These are phyloP conservation scores for Rubia tinctorum DNA, from an alignment of 305 asterid species.

Conservation along the genomic window DNA sequence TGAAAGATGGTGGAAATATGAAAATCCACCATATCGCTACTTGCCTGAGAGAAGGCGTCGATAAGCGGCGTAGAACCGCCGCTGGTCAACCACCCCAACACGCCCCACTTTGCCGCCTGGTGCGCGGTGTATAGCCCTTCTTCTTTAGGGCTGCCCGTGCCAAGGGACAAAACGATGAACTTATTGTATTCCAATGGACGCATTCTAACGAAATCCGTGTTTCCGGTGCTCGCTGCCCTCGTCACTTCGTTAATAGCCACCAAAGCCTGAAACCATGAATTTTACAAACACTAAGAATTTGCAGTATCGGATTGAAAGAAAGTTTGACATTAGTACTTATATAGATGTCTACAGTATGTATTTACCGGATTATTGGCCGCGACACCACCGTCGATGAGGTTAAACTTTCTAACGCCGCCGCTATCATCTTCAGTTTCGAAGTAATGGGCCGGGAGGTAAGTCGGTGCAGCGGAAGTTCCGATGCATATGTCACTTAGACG, in stretches of 20 bases:
- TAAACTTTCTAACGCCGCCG: constrained; percentile 30
- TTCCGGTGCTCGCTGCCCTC: constrained; percentile 35
- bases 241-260: constrained; percentile 43
- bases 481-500: constrained; percentile 58
- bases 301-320: too few species aligned
- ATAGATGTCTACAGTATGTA: too few species aligned
- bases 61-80: constrained; percentile 49
- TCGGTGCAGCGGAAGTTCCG: constrained; percentile 74
- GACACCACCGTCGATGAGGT: constrained; percentile 66
- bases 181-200: constrained; percentile 36
- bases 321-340: too few species aligned
- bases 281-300: too few species aligned
- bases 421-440: constrained; percentile 28
- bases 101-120: constrained; percentile 49
- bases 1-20: constrained; percentile 35
- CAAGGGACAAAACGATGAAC: constrained; percentile 46
- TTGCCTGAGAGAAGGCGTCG: constrained; percentile 42
- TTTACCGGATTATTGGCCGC: constrained; percentile 83
- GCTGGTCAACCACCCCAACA: constrained; percentile 38
- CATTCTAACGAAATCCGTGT: constrained; percentile 24
- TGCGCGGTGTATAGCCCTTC: constrained; percentile 36
- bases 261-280: constrained; percentile 36
- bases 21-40: constrained; percentile 44
- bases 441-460: constrained; percentile 54
- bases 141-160: constrained; percentile 41